Evolutionary conservation across 2,329 filamentous ascomycete genomes (phyloP), one percentile per base, ranked within the genome.

Genomic region (Colletotrichum sp.): DNA sequence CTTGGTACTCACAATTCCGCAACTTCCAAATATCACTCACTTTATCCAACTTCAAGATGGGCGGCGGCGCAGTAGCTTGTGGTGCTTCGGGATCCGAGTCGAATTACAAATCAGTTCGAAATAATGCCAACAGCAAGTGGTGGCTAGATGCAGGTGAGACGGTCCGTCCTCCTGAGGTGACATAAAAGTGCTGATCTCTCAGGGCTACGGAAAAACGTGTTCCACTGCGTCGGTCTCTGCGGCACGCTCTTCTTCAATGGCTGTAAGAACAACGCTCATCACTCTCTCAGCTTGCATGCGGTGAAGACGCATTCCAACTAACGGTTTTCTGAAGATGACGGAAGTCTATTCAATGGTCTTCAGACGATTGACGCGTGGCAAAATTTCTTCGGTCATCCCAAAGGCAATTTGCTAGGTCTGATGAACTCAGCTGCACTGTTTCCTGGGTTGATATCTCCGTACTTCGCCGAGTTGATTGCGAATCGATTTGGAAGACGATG

Each of bases 51-150:
- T 49, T 12, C 39, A 49, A 9, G 19, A n/a, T 49, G 39, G 39
- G 39, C 19, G 39, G 39, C 39, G 39, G 39, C 19, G 39, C 39
- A 49, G 39, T 49, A n/a, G 39, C 39, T 49, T 59, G 9, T 19
- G 39, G 39, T 49, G 39, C 39, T n/a, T 49, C 39, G 19, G 19
- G 19, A 49, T 49, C 39, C 39, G 9, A 49, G 19, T 49, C 19
- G 5, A 49, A 49, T 49, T 49, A 49, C 9, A 49, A 49, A 49
- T 49, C 39, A 3, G 19, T 49, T 49, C 19, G 39, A 49, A 49
- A 49, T n/a, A 49, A 49, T 49, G 39, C 39, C 39, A 49, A 49
- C 39, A 49, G 39, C 39, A 49, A 49, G 39, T 49, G 39, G 39
- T 49, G 39, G 39, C 19, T 49, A 6, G 39, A 49, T 11, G 39